Evolutionary conservation across 257 asterid genomes (phyloP).

Genomic region (Petunia secreta): DNA sequence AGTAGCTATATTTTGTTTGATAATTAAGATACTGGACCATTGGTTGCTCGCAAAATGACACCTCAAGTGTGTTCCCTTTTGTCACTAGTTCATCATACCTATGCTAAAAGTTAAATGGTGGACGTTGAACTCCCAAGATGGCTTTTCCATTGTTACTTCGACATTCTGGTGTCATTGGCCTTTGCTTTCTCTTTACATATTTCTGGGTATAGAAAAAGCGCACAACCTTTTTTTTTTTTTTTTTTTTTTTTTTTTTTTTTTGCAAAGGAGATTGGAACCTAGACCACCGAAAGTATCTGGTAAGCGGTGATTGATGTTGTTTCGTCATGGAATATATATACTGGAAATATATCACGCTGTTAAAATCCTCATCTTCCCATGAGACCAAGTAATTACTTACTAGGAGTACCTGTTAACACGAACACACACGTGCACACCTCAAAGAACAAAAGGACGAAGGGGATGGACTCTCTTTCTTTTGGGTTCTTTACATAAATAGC

Average conservation of each 20-base stretch:
- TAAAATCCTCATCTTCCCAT: not conserved
- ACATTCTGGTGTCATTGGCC: not conserved
- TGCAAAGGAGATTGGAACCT: no score
- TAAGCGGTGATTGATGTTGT: not conserved
- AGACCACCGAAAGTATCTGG: no score
- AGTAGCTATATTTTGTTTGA: constrained; percentile 4
- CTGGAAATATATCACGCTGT: not conserved
- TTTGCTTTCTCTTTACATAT: not conserved
- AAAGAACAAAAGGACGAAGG: no score
- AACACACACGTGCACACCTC: no score
- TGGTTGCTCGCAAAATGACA: constrained; percentile 2
- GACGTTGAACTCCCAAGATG: not conserved
- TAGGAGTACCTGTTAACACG: no score
- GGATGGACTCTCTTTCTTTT: no score
- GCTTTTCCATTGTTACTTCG: not conserved
- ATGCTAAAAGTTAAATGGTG: not conserved
- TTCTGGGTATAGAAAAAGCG: no score
- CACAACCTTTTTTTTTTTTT: no score
- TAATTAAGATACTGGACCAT: not conserved
- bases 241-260: no score
- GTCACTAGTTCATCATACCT: not conserved
- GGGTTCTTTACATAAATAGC: no score
- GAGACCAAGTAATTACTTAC: no score
- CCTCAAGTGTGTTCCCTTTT: not conserved
- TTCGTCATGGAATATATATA: not conserved